Conservation (phyloP, 116 monocot species). For the Thalassia testudinum region DNA sequence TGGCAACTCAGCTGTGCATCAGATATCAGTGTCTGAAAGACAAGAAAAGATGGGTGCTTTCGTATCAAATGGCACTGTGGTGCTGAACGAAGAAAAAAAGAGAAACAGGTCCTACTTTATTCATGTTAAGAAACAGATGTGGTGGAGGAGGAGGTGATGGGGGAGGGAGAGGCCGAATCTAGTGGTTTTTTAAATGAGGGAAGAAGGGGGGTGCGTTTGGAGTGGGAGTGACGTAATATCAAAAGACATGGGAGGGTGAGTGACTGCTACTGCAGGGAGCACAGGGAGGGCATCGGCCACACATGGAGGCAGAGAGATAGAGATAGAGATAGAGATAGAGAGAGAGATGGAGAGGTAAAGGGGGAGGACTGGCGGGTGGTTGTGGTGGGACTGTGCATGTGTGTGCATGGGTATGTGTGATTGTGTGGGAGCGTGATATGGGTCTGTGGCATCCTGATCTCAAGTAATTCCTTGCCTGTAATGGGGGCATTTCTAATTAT, state of each 20-base stretch:
- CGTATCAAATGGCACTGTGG: constrained; percentile 28
- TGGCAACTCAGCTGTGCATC: constrained; percentile 10
- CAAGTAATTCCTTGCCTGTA: too few species aligned
- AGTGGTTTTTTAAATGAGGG: too few species aligned
- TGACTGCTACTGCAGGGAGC: too few species aligned
- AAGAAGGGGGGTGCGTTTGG: too few species aligned
- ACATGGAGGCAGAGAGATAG: too few species aligned
- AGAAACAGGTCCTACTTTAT: not conserved
- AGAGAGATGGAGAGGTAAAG: not conserved
- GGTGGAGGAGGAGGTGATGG: not conserved
- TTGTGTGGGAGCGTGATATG: too few species aligned
- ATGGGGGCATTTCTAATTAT: too few species aligned
- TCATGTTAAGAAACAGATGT: not conserved
- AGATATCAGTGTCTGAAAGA: constrained; percentile 23
- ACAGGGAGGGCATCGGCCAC: too few species aligned
- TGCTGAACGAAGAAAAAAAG: not conserved
- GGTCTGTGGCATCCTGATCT: too few species aligned
- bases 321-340: not conserved
- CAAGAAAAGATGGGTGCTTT: constrained; percentile 67
- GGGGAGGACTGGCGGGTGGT: not conserved
- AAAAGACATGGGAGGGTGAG: too few species aligned
- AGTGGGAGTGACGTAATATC: too few species aligned
- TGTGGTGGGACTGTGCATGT: not conserved
- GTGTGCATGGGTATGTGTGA: not conserved
- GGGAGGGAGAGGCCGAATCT: not conserved